Percentiles rank a stretch among this genome's conserved stretches.
Evolutionary conservation across 2,329 filamentous ascomycete species (phyloP).

Genomic region (Talaromyces sp.): DNA sequence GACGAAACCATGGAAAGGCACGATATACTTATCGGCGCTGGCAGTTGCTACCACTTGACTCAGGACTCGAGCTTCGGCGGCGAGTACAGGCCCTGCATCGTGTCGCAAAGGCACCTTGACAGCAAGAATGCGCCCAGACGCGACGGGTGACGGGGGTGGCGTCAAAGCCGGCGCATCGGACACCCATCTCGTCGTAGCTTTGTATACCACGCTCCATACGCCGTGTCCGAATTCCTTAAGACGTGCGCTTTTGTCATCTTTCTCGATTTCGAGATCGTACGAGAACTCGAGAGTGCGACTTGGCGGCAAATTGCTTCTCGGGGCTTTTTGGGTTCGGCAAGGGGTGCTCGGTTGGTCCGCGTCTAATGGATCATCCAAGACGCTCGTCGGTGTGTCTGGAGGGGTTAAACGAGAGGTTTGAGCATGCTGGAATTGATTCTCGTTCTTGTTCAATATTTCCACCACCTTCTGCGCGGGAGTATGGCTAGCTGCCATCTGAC

Average conservation of each 20-base stretch:
- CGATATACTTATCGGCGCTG: constrained; percentile 31
- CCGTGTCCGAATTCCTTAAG: constrained; percentile 39
- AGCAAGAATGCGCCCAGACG: constrained; percentile 31
- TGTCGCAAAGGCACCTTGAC: constrained; percentile 40
- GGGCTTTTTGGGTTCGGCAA: not conserved
- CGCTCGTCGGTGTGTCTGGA: constrained; percentile 2
- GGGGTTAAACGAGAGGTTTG: not conserved
- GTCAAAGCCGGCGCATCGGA: constrained; percentile 16
- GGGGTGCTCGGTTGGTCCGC: not conserved
- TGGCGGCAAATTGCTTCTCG: not conserved
- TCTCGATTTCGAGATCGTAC: constrained; percentile 28
- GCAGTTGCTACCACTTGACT: constrained; percentile 28
- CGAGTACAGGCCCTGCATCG: constrained; percentile 37
- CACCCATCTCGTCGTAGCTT: constrained; percentile 26
- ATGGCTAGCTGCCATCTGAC: constrained; percentile 6
- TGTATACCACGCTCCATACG: constrained; percentile 45
- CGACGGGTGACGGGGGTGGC: constrained; percentile 32
- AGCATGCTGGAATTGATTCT: not conserved
- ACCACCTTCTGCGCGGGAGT: not conserved
- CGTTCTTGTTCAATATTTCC: not conserved
- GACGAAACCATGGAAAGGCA: constrained; percentile 43
- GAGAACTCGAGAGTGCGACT: constrained; percentile 21
- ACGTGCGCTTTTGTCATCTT: constrained; percentile 20
- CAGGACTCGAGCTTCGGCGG: constrained; percentile 39
- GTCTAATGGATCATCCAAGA: not conserved